Evolutionary conservation across 2,329 filamentous ascomycete species (phyloP), one percentile per base, ranked within the genome.

Genomic region (Trichothecium sympodiale): DNA sequence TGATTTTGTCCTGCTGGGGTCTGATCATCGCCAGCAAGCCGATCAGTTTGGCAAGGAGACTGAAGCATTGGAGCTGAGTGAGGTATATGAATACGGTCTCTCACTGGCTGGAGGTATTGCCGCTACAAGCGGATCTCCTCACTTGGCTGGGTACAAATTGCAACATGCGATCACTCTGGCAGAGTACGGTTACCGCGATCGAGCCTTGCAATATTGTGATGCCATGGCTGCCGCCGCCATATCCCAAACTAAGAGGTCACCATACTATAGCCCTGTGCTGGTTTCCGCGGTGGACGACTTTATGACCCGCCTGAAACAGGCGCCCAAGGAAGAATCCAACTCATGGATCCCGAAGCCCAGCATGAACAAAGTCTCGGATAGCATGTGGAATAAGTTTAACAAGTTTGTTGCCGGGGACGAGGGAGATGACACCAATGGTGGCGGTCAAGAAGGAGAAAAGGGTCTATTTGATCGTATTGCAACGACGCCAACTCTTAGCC

Each of bases 381-480:
- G 83, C 25, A 77, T 96, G 53, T 88, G 86, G 73, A 87, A 79
- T 44, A 86, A 83, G 40, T 95, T 99, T 61, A 96, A 88, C 60
- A 95, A 87, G 50, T 98, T 98, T 52, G 87, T 98, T 41, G 79
- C 83, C 35, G 93, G 91, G 12, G 89, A 95, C 40, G 89, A 96
- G 37, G 30, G 18, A 29, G 75, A 74, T 35, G 87, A 94, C 39
- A 86, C 93, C 39, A 77, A 74, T 39, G 82, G 86, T 35, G 75
- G 72, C 1, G 69, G 69, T 36, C 74, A 66, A 8, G 75, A 74
- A 31, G 66, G 56, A 25, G 81, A 84, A 40, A 58, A 71, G 35
- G 85, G 87, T 0, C 87, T 86, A 2, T 96, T 98, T 55, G 80
- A 83, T 7, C 81, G 81, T 36, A 76, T 95, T 35, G 70, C 82